A percentile compares a stretch with the other conserved stretches of the same genome.
Evolutionary conservation across 1,139 yeast genomes (phyloP).

Genomic region (Taphrina confusa): DNA sequence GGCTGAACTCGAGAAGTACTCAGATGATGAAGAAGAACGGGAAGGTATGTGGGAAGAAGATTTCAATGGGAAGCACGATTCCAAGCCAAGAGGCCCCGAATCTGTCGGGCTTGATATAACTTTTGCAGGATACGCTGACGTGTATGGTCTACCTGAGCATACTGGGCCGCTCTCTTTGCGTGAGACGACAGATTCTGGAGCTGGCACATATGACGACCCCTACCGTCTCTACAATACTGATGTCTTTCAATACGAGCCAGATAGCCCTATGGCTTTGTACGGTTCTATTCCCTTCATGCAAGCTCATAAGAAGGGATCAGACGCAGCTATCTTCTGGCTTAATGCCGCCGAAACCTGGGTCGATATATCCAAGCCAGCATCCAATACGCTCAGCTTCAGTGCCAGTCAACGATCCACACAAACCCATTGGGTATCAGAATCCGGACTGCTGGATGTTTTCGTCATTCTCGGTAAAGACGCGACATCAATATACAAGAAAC

Average conservation of each 20-base stretch:
- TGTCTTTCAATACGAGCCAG: slow-evolving; percentile 84
- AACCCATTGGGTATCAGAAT: slow-evolving; percentile 93
- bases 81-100: slow-evolving; percentile 82
- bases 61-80: slow-evolving; percentile 51
- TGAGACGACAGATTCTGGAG: slow-evolving; percentile 56
- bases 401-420: slow-evolving; percentile 38
- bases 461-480: slow-evolving; percentile 69
- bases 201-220: slow-evolving; percentile 58
- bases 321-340: slow-evolving; percentile 86
- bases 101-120: slow-evolving; percentile 77
- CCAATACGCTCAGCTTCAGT: slow-evolving; percentile 42
- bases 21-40: slow-evolving; percentile 37
- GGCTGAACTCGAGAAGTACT: slow-evolving; percentile 31
- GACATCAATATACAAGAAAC: slow-evolving; percentile 58
- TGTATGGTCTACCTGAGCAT: slow-evolving; percentile 94
- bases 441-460: slow-evolving; percentile 76
- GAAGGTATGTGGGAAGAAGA: slow-evolving; percentile 51
- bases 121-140: slow-evolving; percentile 61
- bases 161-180: slow-evolving; percentile 74
- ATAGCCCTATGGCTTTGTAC: slow-evolving; percentile 85
- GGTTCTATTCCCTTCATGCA: slow-evolving; percentile 89
- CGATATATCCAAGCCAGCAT: slow-evolving; percentile 56
- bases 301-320: slow-evolving; percentile 59
- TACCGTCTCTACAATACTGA: slow-evolving; percentile 90
- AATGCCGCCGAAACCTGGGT: slow-evolving; percentile 91